A percentile compares a stretch with the other conserved stretches of the same genome.
Evolutionary conservation across 2,329 filamentous ascomycete species (phyloP).

Genomic region (Ophiosphaerella narmari): DNA sequence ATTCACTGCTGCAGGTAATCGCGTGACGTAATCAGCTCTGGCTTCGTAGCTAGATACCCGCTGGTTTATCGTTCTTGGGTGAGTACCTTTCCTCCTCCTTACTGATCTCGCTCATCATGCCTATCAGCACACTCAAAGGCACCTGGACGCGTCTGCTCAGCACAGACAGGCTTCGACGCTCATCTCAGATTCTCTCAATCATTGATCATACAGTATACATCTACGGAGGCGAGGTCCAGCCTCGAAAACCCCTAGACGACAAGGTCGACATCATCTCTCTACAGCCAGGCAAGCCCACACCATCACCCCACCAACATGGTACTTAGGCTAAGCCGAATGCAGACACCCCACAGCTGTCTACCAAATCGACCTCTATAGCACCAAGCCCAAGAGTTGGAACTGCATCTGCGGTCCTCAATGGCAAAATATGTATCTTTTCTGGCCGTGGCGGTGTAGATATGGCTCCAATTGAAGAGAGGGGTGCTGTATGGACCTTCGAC

Average conservation of each 20-base stretch:
- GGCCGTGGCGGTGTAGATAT: slow-evolving; percentile 73
- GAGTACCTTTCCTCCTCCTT: not conserved
- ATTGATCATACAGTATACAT: slow-evolving; percentile 65
- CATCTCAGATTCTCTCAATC: slow-evolving; percentile 72
- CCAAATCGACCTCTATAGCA: slow-evolving; percentile 44
- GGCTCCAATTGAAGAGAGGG: slow-evolving; percentile 73
- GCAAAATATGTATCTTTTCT: slow-evolving; percentile 79
- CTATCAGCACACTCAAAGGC: slow-evolving; percentile 35
- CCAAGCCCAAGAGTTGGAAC: slow-evolving; percentile 74
- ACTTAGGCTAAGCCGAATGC: slow-evolving; percentile 32
- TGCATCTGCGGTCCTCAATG: slow-evolving; percentile 69
- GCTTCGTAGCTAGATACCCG: not conserved
- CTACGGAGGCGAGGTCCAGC: slow-evolving; percentile 75
- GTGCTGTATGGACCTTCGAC: slow-evolving; percentile 77
- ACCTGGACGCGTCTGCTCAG: slow-evolving; percentile 45
- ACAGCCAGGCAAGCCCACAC: slow-evolving; percentile 9
- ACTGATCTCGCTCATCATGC: slow-evolving; percentile 20
- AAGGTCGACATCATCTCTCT: slow-evolving; percentile 70
- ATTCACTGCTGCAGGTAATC: not conserved
- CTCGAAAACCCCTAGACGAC: slow-evolving; percentile 72
- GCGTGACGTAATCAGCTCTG: not conserved
- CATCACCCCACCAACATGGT: slow-evolving; percentile 20
- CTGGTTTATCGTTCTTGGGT: no score
- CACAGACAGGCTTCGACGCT: slow-evolving; percentile 62
- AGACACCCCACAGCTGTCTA: slow-evolving; percentile 49